phyloP scores from a whole-genome alignment of 2,329 filamentous ascomycete genomes.

The Hawksworthiomyces lignivorus region DNA sequence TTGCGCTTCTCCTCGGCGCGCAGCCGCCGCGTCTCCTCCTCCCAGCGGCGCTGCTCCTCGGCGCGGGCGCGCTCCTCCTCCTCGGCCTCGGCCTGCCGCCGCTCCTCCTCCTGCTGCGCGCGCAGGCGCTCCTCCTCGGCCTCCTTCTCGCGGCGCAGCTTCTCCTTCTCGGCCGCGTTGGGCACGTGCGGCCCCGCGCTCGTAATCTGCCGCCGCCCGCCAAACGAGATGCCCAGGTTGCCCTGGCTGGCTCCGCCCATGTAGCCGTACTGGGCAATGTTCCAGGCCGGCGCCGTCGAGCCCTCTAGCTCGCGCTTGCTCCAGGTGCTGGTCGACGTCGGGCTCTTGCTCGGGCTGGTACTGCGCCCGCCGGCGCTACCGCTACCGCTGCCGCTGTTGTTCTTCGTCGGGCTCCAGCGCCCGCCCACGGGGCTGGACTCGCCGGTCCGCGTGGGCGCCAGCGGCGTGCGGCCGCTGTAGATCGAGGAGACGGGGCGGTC shows the following conservation, averaged over 20 bases:
- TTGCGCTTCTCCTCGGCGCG: conserved; percentile 51
- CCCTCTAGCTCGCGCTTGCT: conserved; percentile 77
- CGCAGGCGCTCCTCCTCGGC: conserved; percentile 54
- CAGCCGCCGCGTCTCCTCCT: conserved; percentile 53
- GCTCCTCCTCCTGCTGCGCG: conserved; percentile 42
- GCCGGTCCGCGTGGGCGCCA: conserved; percentile 43
- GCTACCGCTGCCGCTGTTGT: conserved; percentile 32
- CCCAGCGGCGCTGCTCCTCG: conserved; percentile 61
- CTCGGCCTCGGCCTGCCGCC: conserved; percentile 48
- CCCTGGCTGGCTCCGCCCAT: conserved; percentile 96
- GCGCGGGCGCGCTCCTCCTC: conserved; percentile 52
- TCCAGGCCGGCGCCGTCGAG: conserved; percentile 85
- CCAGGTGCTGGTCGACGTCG: conserved; percentile 73
- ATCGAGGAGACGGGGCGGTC: conserved; percentile 32
- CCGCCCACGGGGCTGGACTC: conserved; percentile 39
- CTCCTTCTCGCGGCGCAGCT: conserved; percentile 47
- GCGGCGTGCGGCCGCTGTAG: conserved; percentile 32
- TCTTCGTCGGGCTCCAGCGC: conserved; percentile 51
- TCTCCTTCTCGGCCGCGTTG: conserved; percentile 77
- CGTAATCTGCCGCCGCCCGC: conserved; percentile 86
- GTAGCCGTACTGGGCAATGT: conserved; percentile 96
- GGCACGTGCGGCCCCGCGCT: conserved; percentile 72
- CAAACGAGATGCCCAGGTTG: conserved; percentile 89
- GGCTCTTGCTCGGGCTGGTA: conserved; percentile 48
- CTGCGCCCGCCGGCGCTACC: conserved; percentile 47